Conservation (phyloP, 306 rosid genomes). For the Cicer cuneatum region DNA sequence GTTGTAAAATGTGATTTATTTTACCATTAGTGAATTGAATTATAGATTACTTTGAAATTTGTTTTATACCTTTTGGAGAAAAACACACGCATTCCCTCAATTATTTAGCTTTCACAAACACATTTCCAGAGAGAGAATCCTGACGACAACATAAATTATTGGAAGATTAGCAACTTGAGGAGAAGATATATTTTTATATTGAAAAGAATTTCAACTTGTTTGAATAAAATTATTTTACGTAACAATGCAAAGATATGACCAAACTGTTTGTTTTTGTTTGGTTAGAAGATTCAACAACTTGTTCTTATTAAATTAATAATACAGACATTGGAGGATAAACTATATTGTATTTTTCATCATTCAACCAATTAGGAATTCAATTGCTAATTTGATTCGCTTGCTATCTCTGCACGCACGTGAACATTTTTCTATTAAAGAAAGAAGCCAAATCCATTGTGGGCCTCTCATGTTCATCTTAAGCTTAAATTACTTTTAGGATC, state of each 20-base stretch:
- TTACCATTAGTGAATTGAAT: conserved; percentile 34
- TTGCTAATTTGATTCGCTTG: background rate
- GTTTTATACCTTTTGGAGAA: conserved; percentile 2
- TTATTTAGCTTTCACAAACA: conserved; percentile 29
- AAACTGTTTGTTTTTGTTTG: conserved; percentile 16
- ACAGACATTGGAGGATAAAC: background rate
- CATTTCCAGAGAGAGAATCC: background rate
- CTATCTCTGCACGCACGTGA: conserved; percentile 54
- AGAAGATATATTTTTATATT: conserved; percentile 40
- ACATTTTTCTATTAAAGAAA: conserved; percentile 4
- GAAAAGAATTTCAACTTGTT: conserved; percentile 54
- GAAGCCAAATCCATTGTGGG: background rate
- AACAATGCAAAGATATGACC: conserved; percentile 40
- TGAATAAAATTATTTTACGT: conserved; percentile 49
- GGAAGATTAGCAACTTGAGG: conserved; percentile 23
- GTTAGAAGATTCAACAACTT: conserved; percentile 42
- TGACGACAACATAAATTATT: conserved; percentile 13
- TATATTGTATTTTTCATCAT: conserved; percentile 16
- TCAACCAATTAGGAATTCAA: conserved; percentile 35
- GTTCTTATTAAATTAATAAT: conserved; percentile 23
- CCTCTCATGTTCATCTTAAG: conserved; percentile 10
- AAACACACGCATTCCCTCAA: conserved; percentile 43
- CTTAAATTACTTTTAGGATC: too few species aligned
- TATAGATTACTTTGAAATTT: conserved; percentile 44
- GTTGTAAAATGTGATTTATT: conserved; percentile 12